Evolutionary conservation across 371 early-diverging fungal species (phyloP), one percentile per base, ranked within the genome.

Genomic region (Umbelopsis sp.): DNA sequence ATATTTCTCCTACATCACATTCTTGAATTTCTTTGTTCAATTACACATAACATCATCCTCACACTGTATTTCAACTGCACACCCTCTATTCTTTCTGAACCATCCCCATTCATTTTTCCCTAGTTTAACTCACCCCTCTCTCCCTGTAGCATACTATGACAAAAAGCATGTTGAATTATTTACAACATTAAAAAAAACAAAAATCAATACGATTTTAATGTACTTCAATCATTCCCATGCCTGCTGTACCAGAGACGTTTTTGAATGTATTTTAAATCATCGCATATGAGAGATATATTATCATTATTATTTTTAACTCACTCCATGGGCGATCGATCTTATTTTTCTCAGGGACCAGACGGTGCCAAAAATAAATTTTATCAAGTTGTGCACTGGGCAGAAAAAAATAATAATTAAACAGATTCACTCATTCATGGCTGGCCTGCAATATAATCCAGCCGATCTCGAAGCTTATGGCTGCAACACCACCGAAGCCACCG

Each of bases 401-500:
- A 41, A 41, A 41, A 41, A 41, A 41, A 41, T 0, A 4, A 41
- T 7, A 38, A 38, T 38, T 4, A 22, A 51, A 12, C 10, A 20
- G 25, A 51, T 22, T 25, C 1, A 29, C 29, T 25, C 8, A 4
- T 50, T 51, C 35, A 35, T 35, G 35, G 57, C 57, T 6, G 24
- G 22, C 52, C 16, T 57, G 57, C 57, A 57, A 35, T 57, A 57
- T 35, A 57, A 57, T 57, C 57, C 57, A 3, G 57, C n/a, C 57
- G 66, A 65, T 51, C 50, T 65, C 9, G 46, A 32, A 50, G 66
- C 48, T 8, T 65, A 24, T 18, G 66, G 71, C 32, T 50, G 68
- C 46, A 77, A 74, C n/a, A 74, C 74, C 25, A 77, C 72, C 9
- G 74, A 74, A 24, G 20, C 63, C 52, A 77, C 69, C 50, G 63